Evolutionary conservation across 2,329 filamentous ascomycete genomes (phyloP), one percentile per base, ranked within the genome.

Genomic region (Teratosphaeria pseudoeucalypti): DNA sequence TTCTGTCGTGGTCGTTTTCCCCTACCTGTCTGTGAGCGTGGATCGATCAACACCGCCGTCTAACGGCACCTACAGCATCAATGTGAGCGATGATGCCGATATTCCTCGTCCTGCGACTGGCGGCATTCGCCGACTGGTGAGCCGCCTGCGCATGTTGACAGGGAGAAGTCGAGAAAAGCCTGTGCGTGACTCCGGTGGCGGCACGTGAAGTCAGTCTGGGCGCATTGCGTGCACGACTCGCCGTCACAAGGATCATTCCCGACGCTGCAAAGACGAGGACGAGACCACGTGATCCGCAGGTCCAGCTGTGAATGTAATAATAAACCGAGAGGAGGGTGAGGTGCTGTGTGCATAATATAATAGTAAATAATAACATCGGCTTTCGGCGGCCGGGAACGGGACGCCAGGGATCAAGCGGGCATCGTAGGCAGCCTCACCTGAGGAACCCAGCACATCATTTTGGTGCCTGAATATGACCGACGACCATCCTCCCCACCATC

Each of bases 1-100:
- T 84, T 99, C 94, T 3, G 94, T 97, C 0, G 94, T 99, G 0
- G 94, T 97, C 1, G 94, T 99, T 79, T 99, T 99, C 9, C 94
- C 94, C 81, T 84, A 67, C 49, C n/a, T 52, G 11, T 39, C 49
- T 61, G 57, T 27, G 37, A 47, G 39, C 37, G 43, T 56, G 39
- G 32, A 16, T 37, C 7, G 6, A 19, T 54, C 23, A 26, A n/a
- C 9, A 16, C 10, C 11, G 39, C 49, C 10, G 34, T 32, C 10
- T 34, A 27, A 52, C 52, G 23, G 23, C 49, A 74, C 79, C 66
- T 72, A 84, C 82, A 59, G 94, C 94, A 85, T 97, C 94, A 65
- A 99, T 96, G 74, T 99, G 94, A 61, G 94, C 94, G 73, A 99
- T 96, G 66, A 99, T 97, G 62, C 94, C 94, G 72, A 99, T 96